These are phyloP conservation scores for Akanthomyces dipterigenus DNA, from an alignment of 2,329 filamentous ascomycete genomes.

Conservation along the genomic window DNA sequence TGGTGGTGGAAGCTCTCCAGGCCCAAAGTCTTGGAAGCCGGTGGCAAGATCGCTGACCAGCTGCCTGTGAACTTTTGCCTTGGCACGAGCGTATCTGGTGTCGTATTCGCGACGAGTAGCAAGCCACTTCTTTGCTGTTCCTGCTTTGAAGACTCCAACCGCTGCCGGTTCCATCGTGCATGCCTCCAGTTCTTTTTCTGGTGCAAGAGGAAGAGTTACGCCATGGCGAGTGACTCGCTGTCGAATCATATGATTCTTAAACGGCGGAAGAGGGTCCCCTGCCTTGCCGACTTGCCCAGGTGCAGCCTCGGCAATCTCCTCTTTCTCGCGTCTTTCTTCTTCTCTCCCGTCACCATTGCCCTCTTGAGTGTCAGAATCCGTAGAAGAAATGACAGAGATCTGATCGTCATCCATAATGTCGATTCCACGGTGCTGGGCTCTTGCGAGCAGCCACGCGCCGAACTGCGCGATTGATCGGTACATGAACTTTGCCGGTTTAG, in stretches of 20 bases:
- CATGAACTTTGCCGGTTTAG: slow-evolving; percentile 93
- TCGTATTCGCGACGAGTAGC: slow-evolving; percentile 68
- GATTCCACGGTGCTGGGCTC: slow-evolving; percentile 72
- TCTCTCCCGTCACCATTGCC: slow-evolving; percentile 17
- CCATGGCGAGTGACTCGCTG: slow-evolving; percentile 79
- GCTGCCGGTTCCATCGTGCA: slow-evolving; percentile 56
- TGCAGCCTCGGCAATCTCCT: background rate
- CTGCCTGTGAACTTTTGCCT: slow-evolving; percentile 65
- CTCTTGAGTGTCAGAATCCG: slow-evolving; percentile 32
- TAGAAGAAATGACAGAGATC: slow-evolving; percentile 65
- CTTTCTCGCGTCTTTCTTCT: slow-evolving; percentile 18
- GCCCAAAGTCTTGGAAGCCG: slow-evolving; percentile 64
- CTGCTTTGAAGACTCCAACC: slow-evolving; percentile 74
- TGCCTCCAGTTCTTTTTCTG: slow-evolving; percentile 56
- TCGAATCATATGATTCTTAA: slow-evolving; percentile 84
- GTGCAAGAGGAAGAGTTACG: slow-evolving; percentile 59
- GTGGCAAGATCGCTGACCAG: slow-evolving; percentile 64
- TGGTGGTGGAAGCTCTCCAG: slow-evolving; percentile 72
- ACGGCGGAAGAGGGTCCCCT: slow-evolving; percentile 73
- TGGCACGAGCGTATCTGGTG: slow-evolving; percentile 59
- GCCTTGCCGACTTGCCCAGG: slow-evolving; percentile 65
- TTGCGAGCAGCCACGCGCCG: slow-evolving; percentile 80
- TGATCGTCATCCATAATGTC: slow-evolving; percentile 75
- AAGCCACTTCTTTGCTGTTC: slow-evolving; percentile 79
- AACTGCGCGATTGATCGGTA: slow-evolving; percentile 90